These are phyloP conservation scores for Tylopilus sp. DNA, from an alignment of 768 basidiomycete species.

Conservation along the genomic window DNA sequence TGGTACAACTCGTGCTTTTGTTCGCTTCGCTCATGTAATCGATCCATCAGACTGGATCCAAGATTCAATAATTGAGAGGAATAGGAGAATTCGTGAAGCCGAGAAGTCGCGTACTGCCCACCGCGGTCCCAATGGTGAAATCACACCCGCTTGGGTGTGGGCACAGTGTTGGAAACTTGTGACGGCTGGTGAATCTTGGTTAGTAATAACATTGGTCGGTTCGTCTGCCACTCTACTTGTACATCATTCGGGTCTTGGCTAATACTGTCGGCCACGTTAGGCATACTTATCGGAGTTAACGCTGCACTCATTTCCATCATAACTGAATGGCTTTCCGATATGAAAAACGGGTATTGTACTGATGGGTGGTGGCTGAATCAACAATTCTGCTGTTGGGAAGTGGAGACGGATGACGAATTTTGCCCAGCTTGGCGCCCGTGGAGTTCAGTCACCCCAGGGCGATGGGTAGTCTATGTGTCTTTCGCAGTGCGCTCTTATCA, in stretches of 20 bases:
- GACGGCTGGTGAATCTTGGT: constrained; percentile 84
- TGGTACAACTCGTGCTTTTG: constrained; percentile 5
- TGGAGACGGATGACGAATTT: constrained; percentile 75
- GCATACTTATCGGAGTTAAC: constrained; percentile 86
- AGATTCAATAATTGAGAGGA: constrained; percentile 87
- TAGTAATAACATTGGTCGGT: constrained; percentile 90
- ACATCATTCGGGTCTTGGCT: not conserved
- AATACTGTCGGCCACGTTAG: constrained; percentile 37
- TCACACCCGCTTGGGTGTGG: constrained; percentile 59
- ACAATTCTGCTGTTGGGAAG: constrained; percentile 98
- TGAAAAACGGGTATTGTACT: constrained; percentile 95
- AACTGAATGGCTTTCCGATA: constrained; percentile 96
- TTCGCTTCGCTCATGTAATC: constrained; percentile 13
- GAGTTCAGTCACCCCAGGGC: constrained; percentile 66
- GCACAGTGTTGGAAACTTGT: constrained; percentile 54
- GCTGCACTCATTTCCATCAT: constrained; percentile 95
- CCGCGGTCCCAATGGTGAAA: constrained; percentile 47
- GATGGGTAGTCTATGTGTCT: constrained; percentile 83
- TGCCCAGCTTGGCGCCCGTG: constrained; percentile 94
- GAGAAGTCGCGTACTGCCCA: constrained; percentile 38
- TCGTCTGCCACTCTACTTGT: constrained; percentile 34
- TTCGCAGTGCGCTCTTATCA: constrained; percentile 71
- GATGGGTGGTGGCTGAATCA: constrained; percentile 99
- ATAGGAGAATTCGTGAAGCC: constrained; percentile 66
- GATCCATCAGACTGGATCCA: constrained; percentile 84